phyloP scores from a whole-genome alignment of 2,329 filamentous ascomycete genomes.

The Talaromyces sp. region DNA sequence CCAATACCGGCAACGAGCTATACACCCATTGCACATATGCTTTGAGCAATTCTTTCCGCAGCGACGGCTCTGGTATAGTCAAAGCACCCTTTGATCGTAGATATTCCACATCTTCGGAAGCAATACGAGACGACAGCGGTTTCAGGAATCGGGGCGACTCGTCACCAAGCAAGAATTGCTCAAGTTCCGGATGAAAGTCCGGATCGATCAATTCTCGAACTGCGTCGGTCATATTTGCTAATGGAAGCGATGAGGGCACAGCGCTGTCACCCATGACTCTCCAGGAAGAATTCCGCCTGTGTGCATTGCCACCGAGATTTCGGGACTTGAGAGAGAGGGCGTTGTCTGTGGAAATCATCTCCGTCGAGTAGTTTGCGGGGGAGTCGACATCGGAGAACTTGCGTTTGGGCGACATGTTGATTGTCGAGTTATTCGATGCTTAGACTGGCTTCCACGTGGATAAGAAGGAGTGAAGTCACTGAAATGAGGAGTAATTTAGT shows the following conservation, averaged over 20 bases:
- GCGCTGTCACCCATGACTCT: conserved; percentile 28
- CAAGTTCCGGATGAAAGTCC: conserved; percentile 38
- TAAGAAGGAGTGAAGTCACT: background rate
- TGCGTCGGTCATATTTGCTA: conserved; percentile 38
- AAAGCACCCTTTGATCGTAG: conserved; percentile 76
- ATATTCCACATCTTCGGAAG: conserved; percentile 74
- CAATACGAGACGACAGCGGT: conserved; percentile 69
- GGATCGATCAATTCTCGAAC: conserved; percentile 40
- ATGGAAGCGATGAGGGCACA: conserved; percentile 31
- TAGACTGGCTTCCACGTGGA: background rate
- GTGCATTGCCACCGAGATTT: background rate
- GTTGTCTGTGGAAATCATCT: background rate
- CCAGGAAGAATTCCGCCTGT: background rate
- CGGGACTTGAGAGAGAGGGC: background rate
- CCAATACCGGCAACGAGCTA: conserved; percentile 84
- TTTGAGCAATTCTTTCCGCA: conserved; percentile 74
- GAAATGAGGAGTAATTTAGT: background rate
- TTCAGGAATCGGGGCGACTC: conserved; percentile 64
- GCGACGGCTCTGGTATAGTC: conserved; percentile 61
- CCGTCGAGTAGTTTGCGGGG: background rate
- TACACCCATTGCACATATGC: conserved; percentile 83
- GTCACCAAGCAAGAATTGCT: conserved; percentile 34
- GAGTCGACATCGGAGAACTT: conserved; percentile 12
- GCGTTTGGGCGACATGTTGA: conserved; percentile 17
- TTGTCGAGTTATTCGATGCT: background rate